Evolutionary conservation across 2,329 filamentous ascomycete genomes (phyloP).

Genomic region (Claviceps cyperi): DNA sequence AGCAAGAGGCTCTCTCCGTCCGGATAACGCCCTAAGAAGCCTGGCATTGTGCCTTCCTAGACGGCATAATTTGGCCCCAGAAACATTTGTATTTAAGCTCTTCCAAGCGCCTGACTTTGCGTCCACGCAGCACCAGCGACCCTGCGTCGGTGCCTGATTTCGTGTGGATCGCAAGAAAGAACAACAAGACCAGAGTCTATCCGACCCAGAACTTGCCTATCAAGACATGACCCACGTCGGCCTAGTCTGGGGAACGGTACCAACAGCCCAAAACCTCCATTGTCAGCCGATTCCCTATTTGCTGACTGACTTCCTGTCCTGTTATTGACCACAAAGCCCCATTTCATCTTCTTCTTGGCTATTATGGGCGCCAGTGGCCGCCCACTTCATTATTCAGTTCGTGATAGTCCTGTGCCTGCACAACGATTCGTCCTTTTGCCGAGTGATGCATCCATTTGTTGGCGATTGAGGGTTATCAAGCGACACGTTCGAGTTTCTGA

Average conservation of each 20-base stretch:
- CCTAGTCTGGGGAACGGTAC: slow-evolving; percentile 10
- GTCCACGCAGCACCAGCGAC: slow-evolving; percentile 8
- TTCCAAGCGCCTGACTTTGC: slow-evolving; percentile 22
- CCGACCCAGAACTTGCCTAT: slow-evolving; percentile 8
- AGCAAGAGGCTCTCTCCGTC: slow-evolving; percentile 11
- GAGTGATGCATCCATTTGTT: slow-evolving; percentile 23
- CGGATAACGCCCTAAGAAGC: slow-evolving; percentile 10
- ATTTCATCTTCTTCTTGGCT: slow-evolving; percentile 15
- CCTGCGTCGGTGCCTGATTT: background rate
- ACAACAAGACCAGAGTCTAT: slow-evolving; percentile 1
- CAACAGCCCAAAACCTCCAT: slow-evolving; percentile 6
- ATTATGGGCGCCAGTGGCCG: slow-evolving; percentile 24
- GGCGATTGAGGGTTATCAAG: slow-evolving; percentile 21
- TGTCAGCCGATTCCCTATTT: background rate
- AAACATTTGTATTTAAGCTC: slow-evolving; percentile 25
- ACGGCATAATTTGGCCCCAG: slow-evolving; percentile 22
- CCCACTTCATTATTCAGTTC: slow-evolving; percentile 16
- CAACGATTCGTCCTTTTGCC: slow-evolving; percentile 18
- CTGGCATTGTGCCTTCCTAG: slow-evolving; percentile 21
- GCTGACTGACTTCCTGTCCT: slow-evolving; percentile 8
- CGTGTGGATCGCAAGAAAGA: slow-evolving; percentile 1
- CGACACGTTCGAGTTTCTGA: slow-evolving; percentile 24
- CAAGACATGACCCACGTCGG: slow-evolving; percentile 9
- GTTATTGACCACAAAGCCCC: slow-evolving; percentile 6
- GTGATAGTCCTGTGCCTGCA: slow-evolving; percentile 18